A percentile compares a stretch with the other conserved stretches of the same genome.
Conservation (phyloP, 1,284 basidiomycete genomes). For the Exobasidium cylindrosporum region DNA sequence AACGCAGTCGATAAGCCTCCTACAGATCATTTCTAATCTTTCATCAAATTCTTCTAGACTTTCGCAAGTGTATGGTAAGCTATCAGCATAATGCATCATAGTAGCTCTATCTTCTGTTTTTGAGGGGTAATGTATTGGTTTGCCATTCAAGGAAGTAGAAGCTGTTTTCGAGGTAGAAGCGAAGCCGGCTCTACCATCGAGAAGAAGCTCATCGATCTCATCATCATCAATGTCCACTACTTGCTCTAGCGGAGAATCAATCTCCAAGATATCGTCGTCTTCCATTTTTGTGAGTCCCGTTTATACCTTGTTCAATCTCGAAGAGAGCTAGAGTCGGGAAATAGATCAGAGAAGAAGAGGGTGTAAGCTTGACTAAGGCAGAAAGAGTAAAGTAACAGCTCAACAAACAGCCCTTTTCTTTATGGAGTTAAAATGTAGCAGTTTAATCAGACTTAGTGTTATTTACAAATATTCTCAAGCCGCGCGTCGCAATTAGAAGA, state of each 20-base stretch:
- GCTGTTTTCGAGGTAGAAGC: conserved; percentile 3
- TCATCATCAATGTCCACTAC: conserved; percentile 11
- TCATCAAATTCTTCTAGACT: conserved; percentile 74
- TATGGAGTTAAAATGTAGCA: no score
- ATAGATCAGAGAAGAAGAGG: no score
- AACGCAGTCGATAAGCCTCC: conserved; percentile 72
- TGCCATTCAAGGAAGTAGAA: neutral
- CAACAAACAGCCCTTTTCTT: no score
- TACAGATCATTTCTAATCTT: conserved; percentile 73
- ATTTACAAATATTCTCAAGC: no score
- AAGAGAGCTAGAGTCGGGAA: neutral
- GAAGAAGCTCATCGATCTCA: conserved; percentile 11
- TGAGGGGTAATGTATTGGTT: neutral
- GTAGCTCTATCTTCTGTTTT: conserved; percentile 11
- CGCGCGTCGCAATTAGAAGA: no score
- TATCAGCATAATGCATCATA: conserved; percentile 41
- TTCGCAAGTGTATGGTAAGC: conserved; percentile 77
- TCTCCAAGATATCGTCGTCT: conserved; percentile 5
- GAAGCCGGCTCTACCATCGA: neutral
- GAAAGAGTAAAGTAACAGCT: no score
- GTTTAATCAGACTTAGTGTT: no score
- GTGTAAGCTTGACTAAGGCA: no score
- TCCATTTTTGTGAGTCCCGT: neutral
- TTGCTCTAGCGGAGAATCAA: conserved; percentile 17
- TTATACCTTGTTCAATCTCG: no score